Evolutionary conservation across 768 basidiomycete species (phyloP).

Genomic region (Chalciporus pseudorubinellus): DNA sequence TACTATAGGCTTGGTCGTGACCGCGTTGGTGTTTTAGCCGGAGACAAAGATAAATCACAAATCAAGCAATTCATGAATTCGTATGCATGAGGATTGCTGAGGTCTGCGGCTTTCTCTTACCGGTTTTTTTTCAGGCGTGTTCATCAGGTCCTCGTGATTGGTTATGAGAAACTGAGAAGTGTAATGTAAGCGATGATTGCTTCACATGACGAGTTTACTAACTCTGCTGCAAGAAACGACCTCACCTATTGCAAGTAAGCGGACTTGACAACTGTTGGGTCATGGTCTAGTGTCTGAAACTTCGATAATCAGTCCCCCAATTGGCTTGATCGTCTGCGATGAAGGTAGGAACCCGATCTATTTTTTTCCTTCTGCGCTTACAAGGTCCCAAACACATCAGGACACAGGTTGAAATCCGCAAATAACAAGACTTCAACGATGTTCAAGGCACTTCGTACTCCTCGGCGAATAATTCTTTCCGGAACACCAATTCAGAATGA

Average conservation of each 20-base stretch:
- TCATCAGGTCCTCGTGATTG: constrained; percentile 88
- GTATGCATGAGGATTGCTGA: constrained; percentile 39
- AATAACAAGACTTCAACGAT: constrained; percentile 87
- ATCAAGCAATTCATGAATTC: constrained; percentile 74
- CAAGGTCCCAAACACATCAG: constrained; percentile 35
- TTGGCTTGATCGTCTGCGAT: constrained; percentile 93
- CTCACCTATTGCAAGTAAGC: constrained; percentile 64
- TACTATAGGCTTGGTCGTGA: constrained; percentile 51
- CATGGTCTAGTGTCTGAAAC: neutral
- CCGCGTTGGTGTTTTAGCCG: constrained; percentile 55
- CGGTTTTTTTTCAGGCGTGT: constrained; percentile 45
- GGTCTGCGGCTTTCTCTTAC: neutral
- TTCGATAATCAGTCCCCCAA: constrained; percentile 61
- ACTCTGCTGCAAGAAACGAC: constrained; percentile 41
- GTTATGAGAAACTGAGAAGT: constrained; percentile 86
- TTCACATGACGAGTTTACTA: neutral
- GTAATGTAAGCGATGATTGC: constrained; percentile 59
- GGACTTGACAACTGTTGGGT: neutral
- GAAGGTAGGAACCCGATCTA: constrained; percentile 65
- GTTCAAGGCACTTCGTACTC: constrained; percentile 76
- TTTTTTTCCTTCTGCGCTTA: neutral
- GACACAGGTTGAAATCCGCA: constrained; percentile 89
- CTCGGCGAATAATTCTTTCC: constrained; percentile 81
- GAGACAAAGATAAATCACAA: constrained; percentile 52
- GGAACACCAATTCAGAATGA: constrained; percentile 99